Percentiles rank a stretch among this genome's conserved stretches.
Conservation (phyloP, 345 rosid genomes). For the Carallia brachiata region DNA sequence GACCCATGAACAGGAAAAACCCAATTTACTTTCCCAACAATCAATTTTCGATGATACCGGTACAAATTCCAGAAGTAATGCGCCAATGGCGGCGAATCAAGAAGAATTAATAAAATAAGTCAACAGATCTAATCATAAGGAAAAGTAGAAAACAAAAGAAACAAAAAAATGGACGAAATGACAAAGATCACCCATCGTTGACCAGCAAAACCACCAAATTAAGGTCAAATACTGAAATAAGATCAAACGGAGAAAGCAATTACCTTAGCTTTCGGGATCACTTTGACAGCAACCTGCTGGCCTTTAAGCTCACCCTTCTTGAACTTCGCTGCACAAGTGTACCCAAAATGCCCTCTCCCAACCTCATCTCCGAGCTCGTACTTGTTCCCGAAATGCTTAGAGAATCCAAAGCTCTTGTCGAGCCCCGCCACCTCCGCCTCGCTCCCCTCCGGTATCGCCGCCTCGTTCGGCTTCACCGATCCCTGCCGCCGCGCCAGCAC, state of each 20-base stretch:
- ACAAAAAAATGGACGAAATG: neutral
- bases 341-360: constrained; percentile 40
- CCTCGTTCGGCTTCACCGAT: constrained; percentile 32
- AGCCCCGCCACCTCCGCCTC: constrained; percentile 55
- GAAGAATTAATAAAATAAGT: neutral
- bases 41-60: neutral
- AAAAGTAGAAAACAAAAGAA: neutral
- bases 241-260: constrained; percentile 7
- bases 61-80: neutral
- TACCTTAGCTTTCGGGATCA: constrained; percentile 83
- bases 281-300: constrained; percentile 35
- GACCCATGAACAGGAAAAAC: neutral
- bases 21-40: neutral
- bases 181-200: constrained; percentile 12
- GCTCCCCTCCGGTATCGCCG: constrained; percentile 43
- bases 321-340: constrained; percentile 32
- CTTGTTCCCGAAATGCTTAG: constrained; percentile 63
- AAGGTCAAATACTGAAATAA: constrained; percentile 12
- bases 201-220: constrained; percentile 1
- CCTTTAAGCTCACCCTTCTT: constrained; percentile 38
- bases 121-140: neutral
- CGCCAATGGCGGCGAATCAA: neutral
- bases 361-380: constrained; percentile 39
- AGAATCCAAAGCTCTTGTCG: constrained; percentile 92
- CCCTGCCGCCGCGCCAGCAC: constrained; percentile 64